Conservation (phyloP, 75 land plant species). For the Cunninghamia lanceolata region DNA sequence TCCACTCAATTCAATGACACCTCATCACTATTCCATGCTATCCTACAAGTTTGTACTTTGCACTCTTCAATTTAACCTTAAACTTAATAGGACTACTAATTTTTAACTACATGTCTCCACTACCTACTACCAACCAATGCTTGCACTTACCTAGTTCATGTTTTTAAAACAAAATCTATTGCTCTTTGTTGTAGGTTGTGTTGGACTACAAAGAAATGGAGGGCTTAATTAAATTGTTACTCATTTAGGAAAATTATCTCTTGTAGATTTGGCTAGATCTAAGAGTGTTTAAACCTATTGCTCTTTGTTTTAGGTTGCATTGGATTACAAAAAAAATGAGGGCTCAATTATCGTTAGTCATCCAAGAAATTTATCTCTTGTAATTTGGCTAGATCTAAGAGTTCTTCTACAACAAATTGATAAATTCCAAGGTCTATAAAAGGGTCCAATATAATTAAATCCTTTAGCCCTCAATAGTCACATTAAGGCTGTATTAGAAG, state of each 20-base stretch:
- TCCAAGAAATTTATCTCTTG: too few relatives aligned
- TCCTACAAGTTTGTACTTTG: constrained; percentile 19
- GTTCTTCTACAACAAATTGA: constrained; percentile 24
- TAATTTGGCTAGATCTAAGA: constrained; percentile 30
- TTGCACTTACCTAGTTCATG: background rate
- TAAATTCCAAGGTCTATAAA: constrained; percentile 16
- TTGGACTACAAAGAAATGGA: constrained; percentile 12
- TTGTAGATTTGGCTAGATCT: constrained; percentile 30
- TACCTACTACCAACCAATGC: background rate
- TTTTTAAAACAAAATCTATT: background rate
- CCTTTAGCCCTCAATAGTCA: constrained; percentile 22
- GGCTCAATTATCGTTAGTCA: too few relatives aligned
- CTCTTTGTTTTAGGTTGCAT: too few relatives aligned
- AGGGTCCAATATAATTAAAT: constrained; percentile 29
- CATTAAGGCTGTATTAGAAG: constrained; percentile 30
- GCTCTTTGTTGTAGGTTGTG: constrained; percentile 11
- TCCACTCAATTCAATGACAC: constrained; percentile 27
- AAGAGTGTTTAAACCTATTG: constrained; percentile 27
- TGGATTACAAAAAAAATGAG: too few relatives aligned
- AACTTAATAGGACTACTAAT: background rate
- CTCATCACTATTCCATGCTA: constrained; percentile 28
- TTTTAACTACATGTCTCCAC: background rate
- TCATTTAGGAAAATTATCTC: too few relatives aligned
- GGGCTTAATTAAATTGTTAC: constrained; percentile 6
- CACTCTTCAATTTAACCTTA: too few relatives aligned